Percentiles rank a stretch among this genome's conserved stretches.
Evolutionary conservation across 306 rosid genomes (phyloP).

Genomic region (Ormosia emarginata): DNA sequence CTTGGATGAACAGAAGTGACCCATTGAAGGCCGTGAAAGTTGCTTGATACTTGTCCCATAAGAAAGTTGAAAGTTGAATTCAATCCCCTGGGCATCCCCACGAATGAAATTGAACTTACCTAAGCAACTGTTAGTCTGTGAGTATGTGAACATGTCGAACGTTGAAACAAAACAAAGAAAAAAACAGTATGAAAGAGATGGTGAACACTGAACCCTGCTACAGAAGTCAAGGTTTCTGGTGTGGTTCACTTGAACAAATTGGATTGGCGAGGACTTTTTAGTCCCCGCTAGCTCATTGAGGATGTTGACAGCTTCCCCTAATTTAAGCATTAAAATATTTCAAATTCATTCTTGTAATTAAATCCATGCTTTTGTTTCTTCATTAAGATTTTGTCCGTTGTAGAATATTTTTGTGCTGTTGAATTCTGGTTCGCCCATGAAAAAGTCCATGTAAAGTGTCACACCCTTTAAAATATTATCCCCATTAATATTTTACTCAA

Average conservation of each 20-base stretch:
- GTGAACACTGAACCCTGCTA: not conserved
- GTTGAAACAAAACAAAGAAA: slow-evolving; percentile 18
- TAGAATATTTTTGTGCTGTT: slow-evolving; percentile 44
- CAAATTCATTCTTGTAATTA: slow-evolving; percentile 22
- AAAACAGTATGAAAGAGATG: slow-evolving; percentile 16
- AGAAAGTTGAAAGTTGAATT: slow-evolving; percentile 25
- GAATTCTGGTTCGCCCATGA: slow-evolving; percentile 31
- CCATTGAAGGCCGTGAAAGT: slow-evolving; percentile 35
- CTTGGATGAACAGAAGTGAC: slow-evolving; percentile 29
- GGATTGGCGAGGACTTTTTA: slow-evolving; percentile 47
- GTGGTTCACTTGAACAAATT: slow-evolving; percentile 29
- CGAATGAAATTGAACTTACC: slow-evolving; percentile 21
- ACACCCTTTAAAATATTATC: slow-evolving; percentile 22
- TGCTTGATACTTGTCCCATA: slow-evolving; percentile 25
- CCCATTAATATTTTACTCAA: slow-evolving; percentile 31
- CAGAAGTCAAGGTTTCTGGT: slow-evolving; percentile 54
- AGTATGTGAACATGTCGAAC: slow-evolving; percentile 24
- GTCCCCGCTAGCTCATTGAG: slow-evolving; percentile 29
- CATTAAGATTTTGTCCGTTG: slow-evolving; percentile 40
- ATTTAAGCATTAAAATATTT: slow-evolving; percentile 20
- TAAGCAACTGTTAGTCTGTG: slow-evolving; percentile 22
- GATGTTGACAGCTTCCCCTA: slow-evolving; percentile 44
- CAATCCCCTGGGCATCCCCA: not conserved
- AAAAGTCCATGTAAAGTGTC: slow-evolving; percentile 36
- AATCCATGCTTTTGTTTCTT: slow-evolving; percentile 25